Evolutionary conservation across 2,329 filamentous ascomycete species (phyloP), one percentile per base, ranked within the genome.

Genomic region (Trichoderma sp.): DNA sequence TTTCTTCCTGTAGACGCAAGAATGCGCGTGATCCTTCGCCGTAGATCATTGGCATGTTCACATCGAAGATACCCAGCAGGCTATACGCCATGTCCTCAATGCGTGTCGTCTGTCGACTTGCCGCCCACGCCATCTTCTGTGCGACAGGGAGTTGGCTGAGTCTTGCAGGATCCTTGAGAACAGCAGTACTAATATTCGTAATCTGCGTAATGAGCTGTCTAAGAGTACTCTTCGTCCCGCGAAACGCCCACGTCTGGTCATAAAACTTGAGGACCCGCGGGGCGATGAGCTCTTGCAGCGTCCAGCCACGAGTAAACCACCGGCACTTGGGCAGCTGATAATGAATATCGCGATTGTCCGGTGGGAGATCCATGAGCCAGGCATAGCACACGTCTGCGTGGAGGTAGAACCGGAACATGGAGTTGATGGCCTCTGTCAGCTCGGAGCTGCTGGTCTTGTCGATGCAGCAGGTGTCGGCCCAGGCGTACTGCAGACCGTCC

Each of bases 201-300:
- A 43, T 43, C 0, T 43, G 39, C 39, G 39, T 43, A 1, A 43
- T 43, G 3, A 47, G 43, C 1, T 21, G 43, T 21, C 43, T n/a
- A 2, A 47, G 43, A 3, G 8, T 47, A 8, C 43, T 47, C 18
- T 47, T 47, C 8, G 43, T 47, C 8, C 43, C 43, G 1, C 43
- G 43, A 21, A 47, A 47, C 7, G 43, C n/a, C 43, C 43, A 47
- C 18, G 18, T 47, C 43, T 47, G 43, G 1, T 47, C 43, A 15
- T 76, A 80, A 62, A 80, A 80, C 8, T 76, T 73, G 12, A 79
- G 73, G 3, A 62, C 36, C 18, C 64, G 61, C 0, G 79, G 78
- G 5, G 79, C 79, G 7, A 80, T 72, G 30, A 80, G 75, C 15
- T 80, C 79, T n/a, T 79, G 77, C 0, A 80, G 64, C 24, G 63